These are phyloP conservation scores for Eragrostis curvula DNA, from an alignment of 176 grass and related monocot species.

Conservation along the genomic window DNA sequence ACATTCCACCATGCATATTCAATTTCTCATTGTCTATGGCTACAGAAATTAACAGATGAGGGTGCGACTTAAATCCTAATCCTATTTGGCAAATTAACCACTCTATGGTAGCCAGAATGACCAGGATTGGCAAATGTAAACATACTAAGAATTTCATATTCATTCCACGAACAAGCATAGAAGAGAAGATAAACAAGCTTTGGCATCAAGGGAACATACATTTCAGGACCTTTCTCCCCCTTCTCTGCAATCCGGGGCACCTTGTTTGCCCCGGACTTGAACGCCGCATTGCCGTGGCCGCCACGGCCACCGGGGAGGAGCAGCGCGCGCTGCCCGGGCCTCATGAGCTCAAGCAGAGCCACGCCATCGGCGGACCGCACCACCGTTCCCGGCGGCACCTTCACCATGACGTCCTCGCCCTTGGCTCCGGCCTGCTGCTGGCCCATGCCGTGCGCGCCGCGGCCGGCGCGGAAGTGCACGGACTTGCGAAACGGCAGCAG, in stretches of 20 bases:
- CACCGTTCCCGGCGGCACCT: conserved; percentile 86
- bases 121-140: neutral
- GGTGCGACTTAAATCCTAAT: no score
- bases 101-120: neutral
- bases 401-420: conserved; percentile 86
- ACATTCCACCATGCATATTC: neutral
- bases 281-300: conserved; percentile 87
- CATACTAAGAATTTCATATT: neutral
- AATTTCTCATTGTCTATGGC: neutral
- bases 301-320: conserved; percentile 82
- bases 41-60: neutral
- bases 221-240: conserved; percentile 93
- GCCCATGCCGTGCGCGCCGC: conserved; percentile 80
- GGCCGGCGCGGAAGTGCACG: conserved; percentile 83
- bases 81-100: neutral
- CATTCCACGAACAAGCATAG: neutral
- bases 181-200: neutral
- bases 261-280: conserved; percentile 86
- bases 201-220: conserved; percentile 51
- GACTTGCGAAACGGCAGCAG: conserved; percentile 89
- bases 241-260: conserved; percentile 91
- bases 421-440: conserved; percentile 81
- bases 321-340: conserved; percentile 69
- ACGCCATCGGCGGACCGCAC: conserved; percentile 61
- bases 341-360: conserved; percentile 79